These are phyloP conservation scores for Phlyctochytrium planicorne DNA, from an alignment of 192 early-diverging fungal species.

Conservation along the genomic window DNA sequence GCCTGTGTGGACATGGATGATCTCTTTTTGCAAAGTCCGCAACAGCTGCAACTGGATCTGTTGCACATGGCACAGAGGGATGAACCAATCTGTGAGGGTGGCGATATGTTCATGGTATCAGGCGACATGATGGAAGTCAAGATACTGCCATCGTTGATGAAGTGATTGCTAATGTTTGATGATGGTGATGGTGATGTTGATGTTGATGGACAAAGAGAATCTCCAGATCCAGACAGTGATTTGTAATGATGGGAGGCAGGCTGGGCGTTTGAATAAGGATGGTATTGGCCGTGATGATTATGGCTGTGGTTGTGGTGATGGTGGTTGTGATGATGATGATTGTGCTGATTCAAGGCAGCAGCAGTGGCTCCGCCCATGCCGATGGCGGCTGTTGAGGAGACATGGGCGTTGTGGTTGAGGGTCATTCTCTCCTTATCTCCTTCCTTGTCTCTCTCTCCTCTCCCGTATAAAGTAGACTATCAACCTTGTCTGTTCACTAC, in stretches of 20 bases:
- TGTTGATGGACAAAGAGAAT: neutral
- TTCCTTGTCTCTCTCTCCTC: neutral
- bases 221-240: too few relatives aligned
- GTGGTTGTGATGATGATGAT: slow-evolving; percentile 7
- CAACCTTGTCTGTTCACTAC: too few relatives aligned
- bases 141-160: neutral
- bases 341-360: too few relatives aligned
- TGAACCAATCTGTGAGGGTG: neutral
- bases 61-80: too few relatives aligned
- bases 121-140: neutral
- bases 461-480: too few relatives aligned
- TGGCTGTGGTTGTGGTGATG: slow-evolving; percentile 15
- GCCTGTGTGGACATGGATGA: too few relatives aligned
- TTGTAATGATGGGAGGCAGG: neutral
- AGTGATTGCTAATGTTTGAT: neutral
- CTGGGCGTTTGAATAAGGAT: slow-evolving; percentile 5
- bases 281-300: slow-evolving; percentile 4
- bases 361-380: too few relatives aligned
- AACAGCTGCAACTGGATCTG: too few relatives aligned
- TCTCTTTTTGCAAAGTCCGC: too few relatives aligned
- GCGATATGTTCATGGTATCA: neutral
- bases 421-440: too few relatives aligned
- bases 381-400: too few relatives aligned
- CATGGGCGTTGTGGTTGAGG: too few relatives aligned
- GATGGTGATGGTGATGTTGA: neutral